phyloP scores from a whole-genome alignment of 805 yeast genomes.

The Scheffersomyces ergatensis region DNA sequence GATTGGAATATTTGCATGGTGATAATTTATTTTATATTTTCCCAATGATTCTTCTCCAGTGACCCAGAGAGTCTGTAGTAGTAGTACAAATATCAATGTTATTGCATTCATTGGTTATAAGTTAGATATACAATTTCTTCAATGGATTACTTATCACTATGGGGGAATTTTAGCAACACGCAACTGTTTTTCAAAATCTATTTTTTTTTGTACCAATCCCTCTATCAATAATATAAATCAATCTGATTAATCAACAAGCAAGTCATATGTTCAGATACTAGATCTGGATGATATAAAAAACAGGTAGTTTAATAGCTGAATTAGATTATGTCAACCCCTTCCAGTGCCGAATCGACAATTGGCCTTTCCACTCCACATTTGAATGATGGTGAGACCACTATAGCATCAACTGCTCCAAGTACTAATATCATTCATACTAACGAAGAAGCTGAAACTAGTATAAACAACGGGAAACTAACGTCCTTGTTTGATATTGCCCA shows the following conservation, averaged over 20 bases:
- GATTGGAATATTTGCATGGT: conserved; percentile 14
- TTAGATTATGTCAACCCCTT: neutral
- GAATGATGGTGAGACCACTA: conserved; percentile 16
- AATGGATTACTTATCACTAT: neutral
- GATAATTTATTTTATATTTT: conserved; percentile 15
- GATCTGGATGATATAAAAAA: too few species aligned
- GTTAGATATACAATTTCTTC: neutral
- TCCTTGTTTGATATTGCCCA: conserved; percentile 32
- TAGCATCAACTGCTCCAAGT: neutral
- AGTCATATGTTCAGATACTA: too few species aligned
- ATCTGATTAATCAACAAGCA: too few species aligned
- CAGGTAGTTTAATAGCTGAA: too few species aligned
- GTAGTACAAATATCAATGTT: neutral
- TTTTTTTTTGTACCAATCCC: too few species aligned
- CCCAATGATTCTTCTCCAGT: conserved; percentile 1
- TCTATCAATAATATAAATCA: too few species aligned
- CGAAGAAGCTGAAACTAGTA: conserved; percentile 6
- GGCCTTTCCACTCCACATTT: conserved; percentile 36
- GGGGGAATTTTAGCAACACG: neutral
- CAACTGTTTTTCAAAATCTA: neutral
- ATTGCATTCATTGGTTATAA: neutral
- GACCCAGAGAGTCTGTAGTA: neutral
- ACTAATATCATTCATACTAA: neutral
- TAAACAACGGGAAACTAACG: conserved; percentile 5
- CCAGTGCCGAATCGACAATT: conserved; percentile 5